A percentile compares a stretch with the other conserved stretches of the same genome.
phyloP scores from a whole-genome alignment of 2,329 filamentous ascomycete species.

The Claviceps pazoutovae region DNA sequence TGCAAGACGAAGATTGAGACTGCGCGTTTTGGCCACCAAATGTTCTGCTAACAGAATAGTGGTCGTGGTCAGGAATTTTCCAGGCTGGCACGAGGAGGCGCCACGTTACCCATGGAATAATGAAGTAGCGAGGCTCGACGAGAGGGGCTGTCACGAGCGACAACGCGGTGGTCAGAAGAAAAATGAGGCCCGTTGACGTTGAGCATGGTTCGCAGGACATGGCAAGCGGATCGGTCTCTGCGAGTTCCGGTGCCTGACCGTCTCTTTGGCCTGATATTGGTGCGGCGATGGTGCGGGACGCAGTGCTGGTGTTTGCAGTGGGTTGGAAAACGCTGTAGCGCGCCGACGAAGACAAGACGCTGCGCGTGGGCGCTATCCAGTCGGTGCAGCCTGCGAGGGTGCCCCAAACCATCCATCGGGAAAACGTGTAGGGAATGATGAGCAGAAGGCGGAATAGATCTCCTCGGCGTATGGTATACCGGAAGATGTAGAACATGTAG shows the following conservation, averaged over 20 bases:
- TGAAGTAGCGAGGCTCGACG: constrained; percentile 92
- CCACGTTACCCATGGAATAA: constrained; percentile 91
- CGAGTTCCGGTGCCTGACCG: constrained; percentile 6
- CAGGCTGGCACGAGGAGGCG: constrained; percentile 58
- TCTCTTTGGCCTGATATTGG: neutral
- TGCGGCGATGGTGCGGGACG: constrained; percentile 11
- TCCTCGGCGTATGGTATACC: constrained; percentile 59
- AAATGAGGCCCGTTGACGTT: constrained; percentile 40
- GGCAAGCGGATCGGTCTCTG: constrained; percentile 14
- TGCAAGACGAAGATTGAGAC: neutral
- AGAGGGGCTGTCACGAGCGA: constrained; percentile 80
- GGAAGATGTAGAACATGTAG: constrained; percentile 94
- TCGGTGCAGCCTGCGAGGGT: constrained; percentile 36
- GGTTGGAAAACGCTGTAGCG: neutral
- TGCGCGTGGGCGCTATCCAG: constrained; percentile 8
- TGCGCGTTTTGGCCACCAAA: neutral
- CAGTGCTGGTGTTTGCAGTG: constrained; percentile 15
- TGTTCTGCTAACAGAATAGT: constrained; percentile 1
- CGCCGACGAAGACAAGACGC: neutral
- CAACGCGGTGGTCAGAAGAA: constrained; percentile 55
- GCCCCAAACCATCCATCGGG: constrained; percentile 54
- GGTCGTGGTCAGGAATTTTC: constrained; percentile 14
- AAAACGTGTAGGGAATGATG: constrained; percentile 55
- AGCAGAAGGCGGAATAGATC: constrained; percentile 51
- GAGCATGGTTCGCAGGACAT: constrained; percentile 19